phyloP scores from a whole-genome alignment of 2,329 filamentous ascomycete species.

The Sporothrix inflata region DNA sequence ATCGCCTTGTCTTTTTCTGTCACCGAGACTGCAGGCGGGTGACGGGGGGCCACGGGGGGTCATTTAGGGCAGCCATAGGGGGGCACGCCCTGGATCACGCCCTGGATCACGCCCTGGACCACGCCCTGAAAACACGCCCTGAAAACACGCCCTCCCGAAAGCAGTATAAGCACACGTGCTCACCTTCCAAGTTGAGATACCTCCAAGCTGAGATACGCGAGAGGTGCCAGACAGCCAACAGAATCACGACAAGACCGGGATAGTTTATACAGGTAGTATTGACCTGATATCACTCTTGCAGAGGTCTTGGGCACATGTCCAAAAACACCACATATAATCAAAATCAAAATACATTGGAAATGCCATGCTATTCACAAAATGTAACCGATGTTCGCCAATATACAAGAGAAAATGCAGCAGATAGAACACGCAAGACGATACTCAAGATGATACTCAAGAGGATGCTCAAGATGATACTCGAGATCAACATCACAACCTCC shows the following conservation, averaged over 20 bases:
- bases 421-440: background rate
- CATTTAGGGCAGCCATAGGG: constrained; percentile 16
- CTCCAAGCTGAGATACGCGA: too few species aligned
- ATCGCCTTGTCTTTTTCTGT: constrained; percentile 25
- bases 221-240: background rate
- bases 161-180: constrained; percentile 29
- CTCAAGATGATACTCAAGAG: too few species aligned
- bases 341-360: background rate
- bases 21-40: constrained; percentile 22
- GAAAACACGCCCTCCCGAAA: constrained; percentile 21
- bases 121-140: too few species aligned
- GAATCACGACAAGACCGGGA: background rate
- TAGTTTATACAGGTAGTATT: too few species aligned
- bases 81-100: too few species aligned
- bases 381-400: constrained; percentile 8
- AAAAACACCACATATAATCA: too few species aligned
- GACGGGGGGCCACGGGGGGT: constrained; percentile 5
- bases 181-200: constrained; percentile 17
- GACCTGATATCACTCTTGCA: too few species aligned
- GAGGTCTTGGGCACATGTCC: too few species aligned
- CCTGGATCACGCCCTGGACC: too few species aligned
- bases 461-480: background rate
- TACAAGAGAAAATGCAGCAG: constrained; percentile 11
- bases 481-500: background rate
- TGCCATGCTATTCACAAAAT: background rate